Percentiles rank a stretch among this genome's conserved stretches.
These are phyloP conservation scores for Lactarius akahatsu DNA, from an alignment of 768 basidiomycete genomes.

Conservation along the genomic window DNA sequence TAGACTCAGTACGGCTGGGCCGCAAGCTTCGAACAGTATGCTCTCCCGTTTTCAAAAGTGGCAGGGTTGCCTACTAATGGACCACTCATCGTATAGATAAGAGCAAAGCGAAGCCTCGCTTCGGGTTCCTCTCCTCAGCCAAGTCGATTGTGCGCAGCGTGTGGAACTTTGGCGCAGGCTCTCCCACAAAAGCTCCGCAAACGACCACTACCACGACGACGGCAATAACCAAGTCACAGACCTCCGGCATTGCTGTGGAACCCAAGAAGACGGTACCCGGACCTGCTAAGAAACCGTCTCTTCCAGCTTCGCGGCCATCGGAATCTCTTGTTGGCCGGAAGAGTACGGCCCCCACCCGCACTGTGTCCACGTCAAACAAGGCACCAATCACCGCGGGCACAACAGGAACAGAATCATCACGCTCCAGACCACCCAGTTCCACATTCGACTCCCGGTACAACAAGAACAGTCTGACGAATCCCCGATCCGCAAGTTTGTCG, in stretches of 20 bases:
- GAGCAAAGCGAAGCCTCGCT: slow-evolving; percentile 52
- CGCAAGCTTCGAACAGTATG: slow-evolving; percentile 30
- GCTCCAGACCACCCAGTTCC: slow-evolving; percentile 33
- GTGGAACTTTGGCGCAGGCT: slow-evolving; percentile 57
- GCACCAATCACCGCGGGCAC: slow-evolving; percentile 16
- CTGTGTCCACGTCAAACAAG: slow-evolving; percentile 14
- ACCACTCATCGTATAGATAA: slow-evolving; percentile 18
- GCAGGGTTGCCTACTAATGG: background rate
- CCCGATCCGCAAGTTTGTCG: slow-evolving; percentile 9
- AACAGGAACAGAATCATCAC: slow-evolving; percentile 24
- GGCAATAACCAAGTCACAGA: slow-evolving; percentile 34
- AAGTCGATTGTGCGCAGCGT: slow-evolving; percentile 72
- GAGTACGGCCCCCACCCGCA: slow-evolving; percentile 4
- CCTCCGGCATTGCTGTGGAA: slow-evolving; percentile 6
- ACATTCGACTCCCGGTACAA: slow-evolving; percentile 29
- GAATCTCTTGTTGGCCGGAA: slow-evolving; percentile 5
- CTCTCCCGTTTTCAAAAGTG: slow-evolving; percentile 20
- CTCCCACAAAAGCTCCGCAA: slow-evolving; percentile 32
- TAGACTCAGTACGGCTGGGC: slow-evolving; percentile 38
- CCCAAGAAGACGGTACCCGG: slow-evolving; percentile 13
- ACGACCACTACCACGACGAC: slow-evolving; percentile 32
- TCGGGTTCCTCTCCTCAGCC: slow-evolving; percentile 68
- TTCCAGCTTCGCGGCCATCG: slow-evolving; percentile 15
- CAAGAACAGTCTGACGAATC: slow-evolving; percentile 1
- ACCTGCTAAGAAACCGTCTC: slow-evolving; percentile 20